Evolutionary conservation across 371 early-diverging fungal species (phyloP).

Genomic region (Mucor piriformis): DNA sequence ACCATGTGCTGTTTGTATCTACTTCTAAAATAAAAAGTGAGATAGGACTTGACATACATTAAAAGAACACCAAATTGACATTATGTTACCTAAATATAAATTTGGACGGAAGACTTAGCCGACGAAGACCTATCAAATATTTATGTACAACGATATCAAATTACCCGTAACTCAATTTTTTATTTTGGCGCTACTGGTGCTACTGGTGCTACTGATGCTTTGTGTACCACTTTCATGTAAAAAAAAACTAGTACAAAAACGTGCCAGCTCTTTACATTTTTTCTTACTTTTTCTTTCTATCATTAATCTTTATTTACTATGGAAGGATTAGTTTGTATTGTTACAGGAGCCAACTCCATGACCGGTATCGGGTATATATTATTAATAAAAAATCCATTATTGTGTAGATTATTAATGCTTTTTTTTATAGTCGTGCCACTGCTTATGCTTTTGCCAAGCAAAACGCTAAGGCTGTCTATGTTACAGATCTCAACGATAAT

Average conservation of each 20-base stretch:
- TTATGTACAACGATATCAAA: too few species aligned
- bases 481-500: slow-evolving; percentile 40
- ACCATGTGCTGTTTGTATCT: too few species aligned
- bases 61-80: too few species aligned
- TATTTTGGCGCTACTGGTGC: too few species aligned
- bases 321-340: slow-evolving; percentile 40
- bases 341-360: slow-evolving; percentile 54
- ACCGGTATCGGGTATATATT: slow-evolving; percentile 52
- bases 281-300: not conserved
- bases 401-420: not conserved
- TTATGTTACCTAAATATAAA: too few species aligned
- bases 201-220: too few species aligned
- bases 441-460: slow-evolving; percentile 45
- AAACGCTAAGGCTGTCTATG: slow-evolving; percentile 46
- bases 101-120: too few species aligned
- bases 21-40: too few species aligned
- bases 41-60: too few species aligned
- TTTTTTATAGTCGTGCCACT: slow-evolving; percentile 37
- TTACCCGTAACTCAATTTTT: too few species aligned
- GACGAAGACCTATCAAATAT: too few species aligned
- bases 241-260: not conserved
- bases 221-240: too few species aligned
- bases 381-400: slow-evolving; percentile 2
- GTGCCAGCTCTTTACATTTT: not conserved
- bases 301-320: not conserved